Conservation (phyloP, 441 rosid genomes). For the Pelargonium myrrhifolium region DNA sequence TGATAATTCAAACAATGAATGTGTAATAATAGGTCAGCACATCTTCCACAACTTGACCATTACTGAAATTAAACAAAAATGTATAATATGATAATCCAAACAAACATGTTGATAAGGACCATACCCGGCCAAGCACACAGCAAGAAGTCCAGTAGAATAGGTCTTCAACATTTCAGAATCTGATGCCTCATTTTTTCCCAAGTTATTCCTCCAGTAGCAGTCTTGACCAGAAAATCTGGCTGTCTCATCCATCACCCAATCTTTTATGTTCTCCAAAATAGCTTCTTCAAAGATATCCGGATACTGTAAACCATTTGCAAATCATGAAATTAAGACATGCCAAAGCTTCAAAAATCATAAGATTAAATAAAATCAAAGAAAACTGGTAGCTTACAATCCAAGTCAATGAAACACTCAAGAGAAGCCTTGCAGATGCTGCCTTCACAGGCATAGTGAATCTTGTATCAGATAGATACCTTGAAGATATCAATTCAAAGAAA, state of each 20-base stretch:
- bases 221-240: slow-evolving; percentile 52
- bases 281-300: slow-evolving; percentile 88
- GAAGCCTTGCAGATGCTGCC: slow-evolving; percentile 86
- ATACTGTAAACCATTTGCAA: slow-evolving; percentile 41
- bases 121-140: slow-evolving; percentile 75
- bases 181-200: slow-evolving; percentile 51
- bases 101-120: slow-evolving; percentile 16
- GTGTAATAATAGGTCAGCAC: slow-evolving; percentile 45
- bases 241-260: slow-evolving; percentile 80
- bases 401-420: slow-evolving; percentile 66
- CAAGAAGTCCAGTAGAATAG: slow-evolving; percentile 91
- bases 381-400: slow-evolving; percentile 52
- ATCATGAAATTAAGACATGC: slow-evolving; percentile 17
- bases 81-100: background rate
- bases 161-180: slow-evolving; percentile 81
- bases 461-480: slow-evolving; percentile 72
- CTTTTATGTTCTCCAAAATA: slow-evolving; percentile 65
- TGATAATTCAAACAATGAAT: background rate
- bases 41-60: slow-evolving; percentile 86
- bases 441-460: slow-evolving; percentile 63
- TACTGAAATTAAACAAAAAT: slow-evolving; percentile 37
- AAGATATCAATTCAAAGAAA: slow-evolving; percentile 84
- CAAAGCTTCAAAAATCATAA: background rate
- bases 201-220: slow-evolving; percentile 32
- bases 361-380: background rate